Evolutionary conservation across 2,329 filamentous ascomycete species (phyloP).

Genomic region (Diaporthe aspalathi): DNA sequence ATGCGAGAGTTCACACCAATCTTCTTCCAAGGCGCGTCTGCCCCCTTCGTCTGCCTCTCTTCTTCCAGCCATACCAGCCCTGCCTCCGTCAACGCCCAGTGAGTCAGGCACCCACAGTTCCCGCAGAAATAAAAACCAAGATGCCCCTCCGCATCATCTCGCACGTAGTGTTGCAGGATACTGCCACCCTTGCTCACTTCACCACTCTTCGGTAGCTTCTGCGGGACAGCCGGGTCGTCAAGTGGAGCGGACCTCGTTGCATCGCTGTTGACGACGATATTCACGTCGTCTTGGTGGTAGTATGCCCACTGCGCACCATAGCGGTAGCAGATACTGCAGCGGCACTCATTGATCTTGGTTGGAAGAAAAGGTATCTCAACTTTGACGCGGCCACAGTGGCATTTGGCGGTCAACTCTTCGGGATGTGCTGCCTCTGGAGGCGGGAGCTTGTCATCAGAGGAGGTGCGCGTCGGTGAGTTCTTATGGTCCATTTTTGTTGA

Average conservation of each 20-base stretch:
- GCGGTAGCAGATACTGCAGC: conserved; percentile 35
- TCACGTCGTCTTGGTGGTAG: conserved; percentile 27
- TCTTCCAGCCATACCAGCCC: not conserved
- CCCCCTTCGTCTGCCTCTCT: not conserved
- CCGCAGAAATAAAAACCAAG: conserved; percentile 35
- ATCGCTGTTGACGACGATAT: conserved; percentile 12
- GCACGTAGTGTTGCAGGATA: conserved; percentile 15
- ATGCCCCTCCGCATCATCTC: conserved; percentile 6
- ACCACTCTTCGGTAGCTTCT: not conserved
- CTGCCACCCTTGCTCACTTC: not conserved
- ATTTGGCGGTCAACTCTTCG: conserved; percentile 9
- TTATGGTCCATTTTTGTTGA: not conserved
- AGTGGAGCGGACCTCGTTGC: not conserved
- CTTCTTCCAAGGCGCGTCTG: not conserved
- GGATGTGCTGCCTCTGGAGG: conserved; percentile 24
- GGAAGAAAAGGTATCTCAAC: conserved; percentile 33
- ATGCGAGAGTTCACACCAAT: conserved; percentile 28
- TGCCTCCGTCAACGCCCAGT: conserved; percentile 33
- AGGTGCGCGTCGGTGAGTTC: not conserved
- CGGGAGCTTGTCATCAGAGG: conserved; percentile 21
- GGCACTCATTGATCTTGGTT: conserved; percentile 33
- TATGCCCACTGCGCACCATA: conserved; percentile 37
- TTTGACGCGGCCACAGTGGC: conserved; percentile 36
- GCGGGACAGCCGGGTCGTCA: not conserved
- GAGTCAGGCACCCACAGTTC: conserved; percentile 38